Evolutionary conservation across 2,329 filamentous ascomycete species (phyloP).

Genomic region (Helminthosporium solani): DNA sequence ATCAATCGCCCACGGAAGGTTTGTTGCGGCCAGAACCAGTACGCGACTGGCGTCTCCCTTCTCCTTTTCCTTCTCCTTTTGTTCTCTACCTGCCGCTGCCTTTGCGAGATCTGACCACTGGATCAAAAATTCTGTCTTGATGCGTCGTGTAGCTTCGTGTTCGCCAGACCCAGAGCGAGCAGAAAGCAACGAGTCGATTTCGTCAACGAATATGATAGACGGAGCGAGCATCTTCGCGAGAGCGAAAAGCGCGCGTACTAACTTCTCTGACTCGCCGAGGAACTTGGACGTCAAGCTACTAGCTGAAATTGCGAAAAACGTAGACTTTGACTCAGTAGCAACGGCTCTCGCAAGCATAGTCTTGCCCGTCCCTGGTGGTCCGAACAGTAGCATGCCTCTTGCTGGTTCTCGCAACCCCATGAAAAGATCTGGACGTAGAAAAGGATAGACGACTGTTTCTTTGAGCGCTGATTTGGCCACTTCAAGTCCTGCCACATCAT

Average conservation of each 20-base stretch:
- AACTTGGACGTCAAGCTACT: constrained; percentile 95
- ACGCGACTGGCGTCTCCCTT: constrained; percentile 83
- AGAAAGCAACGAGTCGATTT: constrained; percentile 92
- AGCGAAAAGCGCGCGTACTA: constrained; percentile 86
- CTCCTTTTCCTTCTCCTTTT: constrained; percentile 64
- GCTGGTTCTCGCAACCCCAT: constrained; percentile 93
- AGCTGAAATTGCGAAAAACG: constrained; percentile 96
- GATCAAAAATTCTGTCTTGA: constrained; percentile 97
- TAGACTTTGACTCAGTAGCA: constrained; percentile 89
- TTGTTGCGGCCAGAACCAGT: constrained; percentile 90
- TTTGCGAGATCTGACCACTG: constrained; percentile 95
- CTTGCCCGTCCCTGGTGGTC: constrained; percentile 96
- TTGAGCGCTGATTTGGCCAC: constrained; percentile 88
- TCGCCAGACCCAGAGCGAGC: constrained; percentile 80
- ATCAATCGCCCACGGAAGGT: constrained; percentile 96
- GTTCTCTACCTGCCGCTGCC: constrained; percentile 82
- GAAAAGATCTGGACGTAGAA: constrained; percentile 91
- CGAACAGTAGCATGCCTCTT: constrained; percentile 92
- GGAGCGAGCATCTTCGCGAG: constrained; percentile 88
- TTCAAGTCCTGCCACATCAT: constrained; percentile 87
- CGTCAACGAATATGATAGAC: constrained; percentile 97
- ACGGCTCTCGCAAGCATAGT: constrained; percentile 96
- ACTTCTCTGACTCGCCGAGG: constrained; percentile 92
- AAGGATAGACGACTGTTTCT: constrained; percentile 96
- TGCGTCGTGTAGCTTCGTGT: constrained; percentile 87